Conservation (phyloP, 495 filamentous ascomycete species). For the Xylaria scruposa region DNA sequence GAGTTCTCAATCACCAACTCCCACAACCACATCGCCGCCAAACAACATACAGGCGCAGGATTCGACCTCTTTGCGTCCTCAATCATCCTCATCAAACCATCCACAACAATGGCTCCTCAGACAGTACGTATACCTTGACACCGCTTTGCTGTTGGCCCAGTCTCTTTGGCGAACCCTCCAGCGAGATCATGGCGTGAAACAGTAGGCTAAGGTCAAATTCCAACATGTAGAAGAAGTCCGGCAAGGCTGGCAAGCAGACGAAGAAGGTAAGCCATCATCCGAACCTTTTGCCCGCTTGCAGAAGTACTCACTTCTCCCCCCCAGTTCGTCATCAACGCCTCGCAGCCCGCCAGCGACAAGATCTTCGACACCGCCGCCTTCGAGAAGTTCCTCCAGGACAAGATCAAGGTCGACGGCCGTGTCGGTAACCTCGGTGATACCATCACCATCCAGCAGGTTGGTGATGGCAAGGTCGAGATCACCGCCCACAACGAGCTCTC, state of each 20-base stretch:
- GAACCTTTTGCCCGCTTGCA: not conserved
- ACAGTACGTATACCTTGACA: slow-evolving; percentile 77
- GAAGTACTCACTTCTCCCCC: slow-evolving; percentile 29
- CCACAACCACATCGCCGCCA: slow-evolving; percentile 31
- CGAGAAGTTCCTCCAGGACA: slow-evolving; percentile 99
- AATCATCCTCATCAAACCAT: slow-evolving; percentile 37
- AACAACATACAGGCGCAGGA: slow-evolving; percentile 51
- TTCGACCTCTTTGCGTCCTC: slow-evolving; percentile 71
- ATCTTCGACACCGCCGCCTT: slow-evolving; percentile 99
- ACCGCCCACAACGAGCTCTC: slow-evolving; percentile 97
- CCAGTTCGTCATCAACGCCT: slow-evolving; percentile 98
- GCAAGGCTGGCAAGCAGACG: slow-evolving; percentile 67
- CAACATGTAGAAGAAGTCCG: slow-evolving; percentile 67
- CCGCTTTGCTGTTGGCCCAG: slow-evolving; percentile 87
- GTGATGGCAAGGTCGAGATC: slow-evolving; percentile 97
- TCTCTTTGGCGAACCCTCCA: slow-evolving; percentile 41
- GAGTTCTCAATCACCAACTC: slow-evolving; percentile 24
- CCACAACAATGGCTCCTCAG: slow-evolving; percentile 63
- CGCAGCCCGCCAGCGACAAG: slow-evolving; percentile 96
- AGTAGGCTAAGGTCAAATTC: slow-evolving; percentile 87
- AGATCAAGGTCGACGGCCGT: slow-evolving; percentile 99
- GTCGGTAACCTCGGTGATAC: slow-evolving; percentile 96
- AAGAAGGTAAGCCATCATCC: slow-evolving; percentile 59
- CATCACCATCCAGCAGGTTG: slow-evolving; percentile 85
- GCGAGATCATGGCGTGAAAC: slow-evolving; percentile 68